Base-by-base conservation (phyloP, 1,284 basidiomycete genomes). In the Malassezia equina region DNA sequence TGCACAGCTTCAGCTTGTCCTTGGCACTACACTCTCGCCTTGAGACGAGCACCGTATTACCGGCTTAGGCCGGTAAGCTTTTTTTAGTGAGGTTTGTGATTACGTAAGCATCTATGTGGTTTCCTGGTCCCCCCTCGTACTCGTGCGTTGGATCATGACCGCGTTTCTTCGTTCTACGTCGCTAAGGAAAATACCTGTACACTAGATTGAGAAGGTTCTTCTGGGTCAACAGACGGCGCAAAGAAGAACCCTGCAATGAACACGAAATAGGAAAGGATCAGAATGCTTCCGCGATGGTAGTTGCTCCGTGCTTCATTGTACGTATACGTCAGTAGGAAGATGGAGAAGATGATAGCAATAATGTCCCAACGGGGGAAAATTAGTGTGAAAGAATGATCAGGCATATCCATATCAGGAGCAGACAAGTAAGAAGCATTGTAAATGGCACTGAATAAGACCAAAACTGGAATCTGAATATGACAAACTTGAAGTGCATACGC, bases 341-440 rank as follows among this genome's bases (percentile, higher is more conserved):
- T 73, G 3, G 76, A 73, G 51, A 78, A 77, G 67, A 98, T 88
- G 75, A 98, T 88, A 27, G 86, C 86, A 62, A 98, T 85, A 44
- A 94, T 89, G 75, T 99, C 94, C 93, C 94, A 99, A 66, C 90
- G 83, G 1, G 94, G 94, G 82, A 99, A 96, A 62, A 98, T 91
- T 53, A 99, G 60, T 7, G 65, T 73, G 44, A 72, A 72, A 25
- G 60, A 59, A 33, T 69, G 66, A 15, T 64, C 57, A 4, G 64
- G 45, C 28, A 60, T 51, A 40, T 52, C 61, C 5, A 15, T n/a
- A 11, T 19, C 39, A 13, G n/a, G 36, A 1, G 17, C 23, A 25
- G 57, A 55, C 7, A 39, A 11, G 84, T 84, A 49, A 6, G 88
- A 88, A 80, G 90, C 84, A 68, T 83, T 82, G 75, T 93, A 94